Conservation (phyloP, 2,329 filamentous ascomycete species). For the Nannizzia gypsea region DNA sequence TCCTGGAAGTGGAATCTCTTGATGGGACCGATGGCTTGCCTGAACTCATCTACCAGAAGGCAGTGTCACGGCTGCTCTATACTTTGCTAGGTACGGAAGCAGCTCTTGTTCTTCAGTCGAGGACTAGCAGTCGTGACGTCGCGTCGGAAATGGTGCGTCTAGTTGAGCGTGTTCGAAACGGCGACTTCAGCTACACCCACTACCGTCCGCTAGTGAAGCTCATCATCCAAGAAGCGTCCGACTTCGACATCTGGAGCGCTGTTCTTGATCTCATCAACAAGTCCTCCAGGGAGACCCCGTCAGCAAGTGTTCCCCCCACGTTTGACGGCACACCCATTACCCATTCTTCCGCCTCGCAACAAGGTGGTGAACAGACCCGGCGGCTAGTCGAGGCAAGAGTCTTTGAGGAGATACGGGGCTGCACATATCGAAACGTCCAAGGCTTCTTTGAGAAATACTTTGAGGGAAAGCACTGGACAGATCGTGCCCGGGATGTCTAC, state of each 20-base stretch:
- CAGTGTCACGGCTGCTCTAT: not conserved
- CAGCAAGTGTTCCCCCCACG: too few relatives aligned
- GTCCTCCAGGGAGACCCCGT: not conserved
- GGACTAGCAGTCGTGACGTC: constrained; percentile 1
- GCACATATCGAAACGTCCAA: constrained; percentile 13
- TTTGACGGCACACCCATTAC: too few relatives aligned
- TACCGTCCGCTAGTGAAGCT: constrained; percentile 11
- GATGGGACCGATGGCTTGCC: too few relatives aligned
- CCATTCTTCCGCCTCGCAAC: too few relatives aligned
- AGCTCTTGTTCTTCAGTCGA: constrained; percentile 10
- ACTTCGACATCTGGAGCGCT: constrained; percentile 13
- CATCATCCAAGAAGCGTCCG: constrained; percentile 10
- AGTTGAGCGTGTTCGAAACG: not conserved
- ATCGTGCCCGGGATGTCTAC: too few relatives aligned
- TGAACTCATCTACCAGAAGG: too few relatives aligned
- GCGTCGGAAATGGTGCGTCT: constrained; percentile 6
- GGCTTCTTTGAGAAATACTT: constrained; percentile 18
- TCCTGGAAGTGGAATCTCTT: too few relatives aligned
- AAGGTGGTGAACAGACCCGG: too few relatives aligned
- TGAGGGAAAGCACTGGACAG: constrained; percentile 15
- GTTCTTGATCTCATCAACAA: constrained; percentile 9
- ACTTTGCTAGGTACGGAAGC: not conserved
- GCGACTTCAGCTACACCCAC: constrained; percentile 8
- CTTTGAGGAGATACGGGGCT: constrained; percentile 14
- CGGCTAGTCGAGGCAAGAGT: too few relatives aligned